Base-by-base conservation (phyloP, 306 rosid species). In the Alnus glutinosa region DNA sequence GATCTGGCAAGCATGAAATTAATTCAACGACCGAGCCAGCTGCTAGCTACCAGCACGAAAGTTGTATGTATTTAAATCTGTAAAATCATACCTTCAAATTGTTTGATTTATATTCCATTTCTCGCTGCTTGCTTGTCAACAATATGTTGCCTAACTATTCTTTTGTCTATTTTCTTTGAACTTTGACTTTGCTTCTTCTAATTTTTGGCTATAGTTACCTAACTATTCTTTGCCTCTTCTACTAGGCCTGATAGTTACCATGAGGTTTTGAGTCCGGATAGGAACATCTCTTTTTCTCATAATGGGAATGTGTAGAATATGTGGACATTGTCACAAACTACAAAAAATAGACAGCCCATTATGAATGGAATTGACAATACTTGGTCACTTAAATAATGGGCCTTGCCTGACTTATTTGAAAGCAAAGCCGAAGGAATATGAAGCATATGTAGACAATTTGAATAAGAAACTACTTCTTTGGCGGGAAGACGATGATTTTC, bases 1-100 rank as follows among this genome's bases (percentile, higher is more conserved):
- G 77, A 79, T 66, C 81, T 55, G 81, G 80, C 7, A 85, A 87
- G 85, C 84, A 70, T 86, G 91, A 84, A 79, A 79, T 84, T 54
- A 84, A 77, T 74, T 71, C 80, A 48, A 50, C 67, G 79, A 75
- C 70, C 48, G 85, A 88, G 84, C 75, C 83, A 68, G 74, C 76
- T 72, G 81, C 86, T 47, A 82, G 76, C 81, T 72, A 70, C 70
- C 84, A 80, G 75, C 81, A 73, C 57, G 87, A 85, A 76, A 77
- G 75, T 79, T 79, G 86, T 89, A 79, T 78, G 78, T 81, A 78
- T 74, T 75, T 79, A 49, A 42, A 70, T 79, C 52, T 55, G 9
- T 48, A 62, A 14, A 23, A 46, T 37, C 54, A 61, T 46, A 48
- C 46, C 32, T 55, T 73, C 51, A 18, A 39, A 36, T 67, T 18